These are phyloP conservation scores for Lippia alba DNA, from an alignment of 305 asterid genomes.

Conservation along the genomic window DNA sequence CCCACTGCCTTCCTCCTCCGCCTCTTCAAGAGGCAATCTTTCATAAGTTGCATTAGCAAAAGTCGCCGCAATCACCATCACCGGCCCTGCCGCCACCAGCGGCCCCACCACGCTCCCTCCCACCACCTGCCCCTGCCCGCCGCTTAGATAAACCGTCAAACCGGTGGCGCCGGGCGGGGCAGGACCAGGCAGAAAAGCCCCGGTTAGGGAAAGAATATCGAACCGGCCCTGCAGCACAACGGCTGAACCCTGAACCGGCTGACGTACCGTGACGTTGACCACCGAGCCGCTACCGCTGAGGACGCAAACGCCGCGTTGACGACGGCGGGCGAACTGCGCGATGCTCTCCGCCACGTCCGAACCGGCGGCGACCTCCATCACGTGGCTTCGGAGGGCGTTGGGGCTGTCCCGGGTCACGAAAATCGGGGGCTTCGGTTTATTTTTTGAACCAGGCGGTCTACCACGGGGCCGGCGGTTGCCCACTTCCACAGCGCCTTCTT, in stretches of 20 bases:
- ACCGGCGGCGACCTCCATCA: conserved; percentile 75
- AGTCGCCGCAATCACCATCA: conserved; percentile 71
- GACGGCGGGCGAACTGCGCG: conserved; percentile 71
- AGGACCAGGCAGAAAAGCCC: conserved; percentile 79
- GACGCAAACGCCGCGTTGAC: conserved; percentile 79
- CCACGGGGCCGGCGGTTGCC: conserved; percentile 76
- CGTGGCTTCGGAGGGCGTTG: conserved; percentile 75
- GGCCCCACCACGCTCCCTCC: conserved; percentile 87
- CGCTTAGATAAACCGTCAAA: conserved; percentile 67
- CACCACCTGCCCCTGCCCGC: conserved; percentile 80
- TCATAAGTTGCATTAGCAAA: conserved; percentile 81
- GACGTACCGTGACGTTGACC: conserved; percentile 74
- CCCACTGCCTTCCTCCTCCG: conserved; percentile 51
- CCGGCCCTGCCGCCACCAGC: conserved; percentile 73
- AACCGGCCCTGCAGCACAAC: conserved; percentile 74
- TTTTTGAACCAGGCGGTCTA: conserved; percentile 78
- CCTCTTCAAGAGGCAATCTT: conserved; percentile 72
- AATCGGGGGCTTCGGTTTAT: conserved; percentile 79
- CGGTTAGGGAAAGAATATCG: conserved; percentile 69
- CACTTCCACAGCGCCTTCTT: conserved; percentile 67
- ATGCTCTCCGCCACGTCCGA: conserved; percentile 71
- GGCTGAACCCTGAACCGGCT: conserved; percentile 56
- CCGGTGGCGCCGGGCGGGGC: conserved; percentile 72
- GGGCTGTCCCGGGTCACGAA: conserved; percentile 90
- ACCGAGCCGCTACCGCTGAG: conserved; percentile 77